Evolutionary conservation across 2,329 filamentous ascomycete species (phyloP), one percentile per base, ranked within the genome.

Genomic region (Byssothecium circinans): DNA sequence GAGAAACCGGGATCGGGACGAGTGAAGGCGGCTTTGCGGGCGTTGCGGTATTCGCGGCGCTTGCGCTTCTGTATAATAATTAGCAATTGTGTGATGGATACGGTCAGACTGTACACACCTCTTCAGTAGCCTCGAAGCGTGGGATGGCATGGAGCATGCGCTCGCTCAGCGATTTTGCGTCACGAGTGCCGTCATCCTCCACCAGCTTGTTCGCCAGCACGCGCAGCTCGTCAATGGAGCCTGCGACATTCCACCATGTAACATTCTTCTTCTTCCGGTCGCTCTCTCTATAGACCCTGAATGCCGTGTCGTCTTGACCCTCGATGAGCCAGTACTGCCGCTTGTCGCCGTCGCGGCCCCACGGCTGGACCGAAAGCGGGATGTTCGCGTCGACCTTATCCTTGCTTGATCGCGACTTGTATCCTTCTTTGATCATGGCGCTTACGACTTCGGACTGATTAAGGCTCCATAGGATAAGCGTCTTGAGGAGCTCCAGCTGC

Each of bases 301-400:
- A 99, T 53, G 88, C 82, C 3, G 92, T 97, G 71, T 99, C 91
- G 61, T 97, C 92, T 58, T 89, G 83, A 11, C 94, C 94, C 73
- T 99, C 94, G 53, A 99, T 83, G 39, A 99, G 78, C 76, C 88
- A 99, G 73, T 97, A 99, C 50, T 91, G 85, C 46, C 94, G 85
- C 76, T 94, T 95, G 61, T 96, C 86, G 55, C 88, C 89, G 68
- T 96, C 91, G 11, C 83, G 81, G 8, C 91, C 91, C 91, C 91
- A 96, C 4, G 90, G 85, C 67, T 95, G 91, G 37, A 96, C 88
- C 1, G 90, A 91, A 29, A 95, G 78, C 8, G 91, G 88, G 58
- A 96, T 90, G 67, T 96, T 96, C 38, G 82, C 75, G 60, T 87
- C 84, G 55, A 84, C 84, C 50, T 84, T 89, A 63, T 92, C 88